Base-by-base conservation (phyloP, 768 basidiomycete species). In the Fistulinella prunicolor region DNA sequence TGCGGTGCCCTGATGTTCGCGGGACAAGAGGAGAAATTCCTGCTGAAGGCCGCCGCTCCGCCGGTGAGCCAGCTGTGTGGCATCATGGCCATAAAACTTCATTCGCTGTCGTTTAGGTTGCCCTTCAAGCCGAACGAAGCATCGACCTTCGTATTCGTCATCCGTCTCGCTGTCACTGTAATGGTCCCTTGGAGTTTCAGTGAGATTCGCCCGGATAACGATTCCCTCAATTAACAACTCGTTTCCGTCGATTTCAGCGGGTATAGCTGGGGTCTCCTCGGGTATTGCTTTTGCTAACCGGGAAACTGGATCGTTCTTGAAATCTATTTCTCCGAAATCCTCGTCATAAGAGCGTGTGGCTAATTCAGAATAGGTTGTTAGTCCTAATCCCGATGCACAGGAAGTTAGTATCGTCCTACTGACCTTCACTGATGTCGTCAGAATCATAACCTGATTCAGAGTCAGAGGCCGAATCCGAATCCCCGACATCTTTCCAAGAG, bases 161-260 rank as follows among this genome's bases (percentile, higher is more conserved):
- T 38, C 46, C 10, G 17, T n/a, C 14, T 47, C 45, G n/a, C 35
- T 46, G 26, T 35, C 44, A 17, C 10, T 22, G 24, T 30, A 6
- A 23, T 16, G 4, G 26, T 30, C 47, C 23, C 9, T 21, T 3
- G 30, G 35, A 8, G 6, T 3, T 16, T 51, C 24, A 4, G 21
- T n/a, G 36, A 51, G 22, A 13, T 3, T 35, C 23, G 38, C 5
- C n/a, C 6, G 34, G 20, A 53, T 6, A 6, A 47, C 14, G 4
- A 53, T 44, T 1, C 42, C 53, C 8, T 55, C 53, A 26, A 54
- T 39, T 17, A 54, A n/a, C 26, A 28, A 28, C 26, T 6, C 26
- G 6, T 37, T n/a, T 26, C 8, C 14, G 13, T 34, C 17, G 22
- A 46, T 17, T 13, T 8, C 4, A 1, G 21, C 19, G 24, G 36